Conservation (phyloP, 1,284 basidiomycete genomes). For the Cutaneotrichosporon spelunceum region DNA sequence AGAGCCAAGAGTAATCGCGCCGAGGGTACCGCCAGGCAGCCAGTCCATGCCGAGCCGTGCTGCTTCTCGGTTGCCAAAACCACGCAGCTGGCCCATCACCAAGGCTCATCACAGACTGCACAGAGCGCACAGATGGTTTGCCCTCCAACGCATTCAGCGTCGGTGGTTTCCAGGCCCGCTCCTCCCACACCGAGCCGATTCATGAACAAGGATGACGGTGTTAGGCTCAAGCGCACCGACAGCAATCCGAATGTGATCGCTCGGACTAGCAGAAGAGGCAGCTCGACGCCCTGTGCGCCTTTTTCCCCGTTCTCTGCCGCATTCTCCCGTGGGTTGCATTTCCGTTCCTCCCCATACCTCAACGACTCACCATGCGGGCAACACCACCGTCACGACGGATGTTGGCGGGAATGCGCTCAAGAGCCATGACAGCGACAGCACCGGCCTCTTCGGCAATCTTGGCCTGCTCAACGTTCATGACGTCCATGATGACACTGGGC, state of each 20-base stretch:
- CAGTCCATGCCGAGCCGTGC: too few relatives aligned
- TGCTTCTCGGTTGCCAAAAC: too few relatives aligned
- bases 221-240: not conserved
- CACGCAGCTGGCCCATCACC: too few relatives aligned
- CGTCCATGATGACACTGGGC: conserved; percentile 90
- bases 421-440: conserved; percentile 96
- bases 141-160: too few relatives aligned
- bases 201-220: too few relatives aligned
- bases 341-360: not conserved
- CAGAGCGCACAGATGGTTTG: too few relatives aligned
- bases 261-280: too few relatives aligned
- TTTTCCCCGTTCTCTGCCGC: not conserved
- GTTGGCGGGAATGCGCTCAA: conserved; percentile 93
- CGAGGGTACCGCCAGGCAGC: too few relatives aligned
- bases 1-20: not conserved
- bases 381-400: conserved; percentile 88
- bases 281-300: not conserved
- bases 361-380: conserved; percentile 73
- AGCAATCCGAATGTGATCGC: not conserved
- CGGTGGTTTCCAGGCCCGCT: too few relatives aligned
- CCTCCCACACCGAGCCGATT: too few relatives aligned
- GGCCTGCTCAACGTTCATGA: conserved; percentile 61
- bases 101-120: too few relatives aligned
- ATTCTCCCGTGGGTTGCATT: not conserved
- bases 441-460: conserved; percentile 97